Evolutionary conservation across 1,139 yeast genomes (phyloP).

Genomic region (Geotrichum fermentans): DNA sequence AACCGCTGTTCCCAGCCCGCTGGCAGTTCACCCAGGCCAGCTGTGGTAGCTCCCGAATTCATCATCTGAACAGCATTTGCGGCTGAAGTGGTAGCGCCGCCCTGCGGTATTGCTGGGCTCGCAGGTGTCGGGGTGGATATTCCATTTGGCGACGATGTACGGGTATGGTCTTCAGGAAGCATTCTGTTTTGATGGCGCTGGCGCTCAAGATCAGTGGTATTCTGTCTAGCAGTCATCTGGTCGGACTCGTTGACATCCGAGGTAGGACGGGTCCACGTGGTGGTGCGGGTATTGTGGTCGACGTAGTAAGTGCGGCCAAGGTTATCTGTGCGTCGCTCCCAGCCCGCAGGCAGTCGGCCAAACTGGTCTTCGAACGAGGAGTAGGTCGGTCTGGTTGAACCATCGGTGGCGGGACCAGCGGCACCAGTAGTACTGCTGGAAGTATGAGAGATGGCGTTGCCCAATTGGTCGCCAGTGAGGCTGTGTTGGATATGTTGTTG

Average conservation of each 20-base stretch:
- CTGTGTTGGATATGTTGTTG: conserved; percentile 24
- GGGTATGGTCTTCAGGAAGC: conserved; percentile 60
- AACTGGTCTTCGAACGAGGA: conserved; percentile 91
- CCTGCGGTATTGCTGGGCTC: conserved; percentile 37
- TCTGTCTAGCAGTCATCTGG: conserved; percentile 44
- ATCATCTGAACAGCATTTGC: conserved; percentile 37
- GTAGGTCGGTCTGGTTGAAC: conserved; percentile 29
- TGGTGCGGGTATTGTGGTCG: conserved; percentile 94
- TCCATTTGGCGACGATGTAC: conserved; percentile 34
- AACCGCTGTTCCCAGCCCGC: conserved; percentile 99
- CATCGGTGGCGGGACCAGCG: conserved; percentile 20
- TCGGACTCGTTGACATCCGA: conserved; percentile 42
- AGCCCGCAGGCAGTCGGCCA: conserved; percentile 95
- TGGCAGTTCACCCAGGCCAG: conserved; percentile 95
- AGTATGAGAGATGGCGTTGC: conserved; percentile 13
- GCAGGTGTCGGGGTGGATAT: conserved; percentile 34
- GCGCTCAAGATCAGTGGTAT: conserved; percentile 77
- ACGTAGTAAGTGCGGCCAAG: conserved; percentile 96
- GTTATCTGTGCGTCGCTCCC: conserved; percentile 98
- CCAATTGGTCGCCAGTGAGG: conserved; percentile 21
- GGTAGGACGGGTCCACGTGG: conserved; percentile 97
- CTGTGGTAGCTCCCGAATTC: conserved; percentile 85
- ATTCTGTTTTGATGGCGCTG: conserved; percentile 89
- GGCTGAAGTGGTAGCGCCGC: conserved; percentile 64
- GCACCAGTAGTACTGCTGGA: too few species aligned